Percentiles rank a stretch among this genome's conserved stretches.
phyloP scores from a whole-genome alignment of 805 yeast species.

The Lipomyces orientalis region DNA sequence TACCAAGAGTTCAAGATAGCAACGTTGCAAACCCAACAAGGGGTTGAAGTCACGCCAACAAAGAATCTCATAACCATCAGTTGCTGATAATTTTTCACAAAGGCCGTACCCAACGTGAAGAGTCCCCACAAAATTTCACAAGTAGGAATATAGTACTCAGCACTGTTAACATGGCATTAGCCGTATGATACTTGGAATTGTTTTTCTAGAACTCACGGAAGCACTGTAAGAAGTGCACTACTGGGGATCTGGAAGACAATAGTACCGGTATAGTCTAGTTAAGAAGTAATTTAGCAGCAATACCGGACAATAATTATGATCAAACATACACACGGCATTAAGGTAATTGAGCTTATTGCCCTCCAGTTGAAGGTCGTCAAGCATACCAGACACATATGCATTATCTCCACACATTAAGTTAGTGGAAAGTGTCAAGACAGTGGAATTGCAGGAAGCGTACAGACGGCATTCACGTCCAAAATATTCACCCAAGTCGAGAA shows the following conservation, averaged over 20 bases:
- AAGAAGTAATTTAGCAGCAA: neutral
- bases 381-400: constrained; percentile 53
- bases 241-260: constrained; percentile 46
- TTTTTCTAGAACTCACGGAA: constrained; percentile 31
- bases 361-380: constrained; percentile 42
- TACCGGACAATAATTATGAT: constrained; percentile 12
- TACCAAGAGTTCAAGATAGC: constrained; percentile 59
- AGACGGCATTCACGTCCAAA: constrained; percentile 32
- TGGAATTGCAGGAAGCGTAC: constrained; percentile 7
- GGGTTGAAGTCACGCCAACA: constrained; percentile 72
- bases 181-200: neutral
- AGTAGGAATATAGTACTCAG: constrained; percentile 53
- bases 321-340: constrained; percentile 44
- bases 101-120: constrained; percentile 62
- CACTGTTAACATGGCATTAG: constrained; percentile 6
- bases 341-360: constrained; percentile 42
- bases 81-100: constrained; percentile 51
- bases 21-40: constrained; percentile 58
- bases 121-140: constrained; percentile 73
- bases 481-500: constrained; percentile 36
- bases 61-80: constrained; percentile 69
- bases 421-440: neutral
- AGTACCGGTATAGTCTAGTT: constrained; percentile 31
- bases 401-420: constrained; percentile 39
- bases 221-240: constrained; percentile 42